Percentiles rank a stretch among this genome's conserved stretches.
Conservation (phyloP, 257 asterid genomes). For the Solanum microdontum region DNA sequence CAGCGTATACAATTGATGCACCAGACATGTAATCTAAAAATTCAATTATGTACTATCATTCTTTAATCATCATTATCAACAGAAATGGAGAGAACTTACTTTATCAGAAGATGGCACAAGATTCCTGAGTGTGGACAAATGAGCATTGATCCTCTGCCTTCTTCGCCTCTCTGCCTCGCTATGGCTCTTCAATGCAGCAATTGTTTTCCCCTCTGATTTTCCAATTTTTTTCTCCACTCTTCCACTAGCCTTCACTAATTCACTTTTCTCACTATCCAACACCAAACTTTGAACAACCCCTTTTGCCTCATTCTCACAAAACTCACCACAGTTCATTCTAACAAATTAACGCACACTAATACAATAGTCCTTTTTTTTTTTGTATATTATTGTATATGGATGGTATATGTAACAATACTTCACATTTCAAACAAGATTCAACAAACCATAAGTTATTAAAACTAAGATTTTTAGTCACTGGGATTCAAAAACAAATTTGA, state of each 20-base stretch:
- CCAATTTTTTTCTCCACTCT: conserved; percentile 30
- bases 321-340: conserved; percentile 11
- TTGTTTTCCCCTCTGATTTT: conserved; percentile 33
- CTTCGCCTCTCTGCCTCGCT: conserved; percentile 89
- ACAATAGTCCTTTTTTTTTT: background rate
- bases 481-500: background rate
- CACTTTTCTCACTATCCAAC: conserved; percentile 46
- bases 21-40: background rate
- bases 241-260: conserved; percentile 37
- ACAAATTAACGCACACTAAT: conserved; percentile 1
- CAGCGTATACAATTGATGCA: background rate
- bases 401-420: background rate
- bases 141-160: conserved; percentile 80
- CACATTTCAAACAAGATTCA: background rate
- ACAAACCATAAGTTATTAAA: background rate
- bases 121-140: conserved; percentile 48
- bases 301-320: conserved; percentile 15
- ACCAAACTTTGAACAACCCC: conserved; percentile 29
- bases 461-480: background rate
- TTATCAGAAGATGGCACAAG: conserved; percentile 60
- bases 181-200: conserved; percentile 73
- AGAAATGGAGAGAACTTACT: conserved; percentile 27
- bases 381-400: background rate
- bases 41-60: background rate
- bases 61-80: background rate